Percentiles rank a stretch among this genome's conserved stretches.
These are phyloP conservation scores for Linnemannia zychae DNA, from an alignment of 192 early-diverging fungal genomes.

Conservation along the genomic window DNA sequence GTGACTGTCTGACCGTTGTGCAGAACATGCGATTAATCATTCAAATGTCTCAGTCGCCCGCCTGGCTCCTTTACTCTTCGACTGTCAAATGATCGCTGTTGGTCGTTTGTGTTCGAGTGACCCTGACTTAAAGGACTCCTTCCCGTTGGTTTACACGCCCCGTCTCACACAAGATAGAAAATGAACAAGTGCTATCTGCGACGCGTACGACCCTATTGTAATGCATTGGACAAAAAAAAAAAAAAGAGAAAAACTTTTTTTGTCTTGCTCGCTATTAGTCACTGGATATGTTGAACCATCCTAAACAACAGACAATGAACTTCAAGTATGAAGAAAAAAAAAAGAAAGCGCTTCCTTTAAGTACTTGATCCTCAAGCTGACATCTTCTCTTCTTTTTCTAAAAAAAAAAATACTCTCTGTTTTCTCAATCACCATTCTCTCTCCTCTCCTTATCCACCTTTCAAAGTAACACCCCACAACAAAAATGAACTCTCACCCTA, in stretches of 20 bases:
- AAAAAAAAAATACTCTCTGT: neutral
- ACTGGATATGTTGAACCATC: neutral
- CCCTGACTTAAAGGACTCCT: neutral
- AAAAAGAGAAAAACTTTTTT: neutral
- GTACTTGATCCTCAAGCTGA: neutral
- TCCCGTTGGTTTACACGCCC: neutral
- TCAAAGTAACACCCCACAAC: too few species aligned
- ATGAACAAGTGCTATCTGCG: neutral
- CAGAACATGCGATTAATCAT: neutral
- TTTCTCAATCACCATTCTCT: neutral
- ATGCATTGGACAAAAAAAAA: neutral
- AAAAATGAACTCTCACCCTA: neutral
- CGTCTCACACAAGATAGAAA: neutral
- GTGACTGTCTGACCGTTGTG: neutral
- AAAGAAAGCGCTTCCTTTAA: conserved; percentile 5
- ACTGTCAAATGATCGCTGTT: neutral
- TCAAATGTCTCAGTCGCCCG: neutral
- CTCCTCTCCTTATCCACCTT: too few species aligned
- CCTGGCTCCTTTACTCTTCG: neutral
- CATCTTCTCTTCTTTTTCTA: neutral
- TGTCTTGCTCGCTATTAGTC: neutral
- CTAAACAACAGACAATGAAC: neutral
- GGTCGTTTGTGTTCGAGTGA: neutral
- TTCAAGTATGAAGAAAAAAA: neutral
- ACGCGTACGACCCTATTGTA: neutral